phyloP scores from a whole-genome alignment of 495 filamentous ascomycete genomes.

The Penicillium egyptiacum region DNA sequence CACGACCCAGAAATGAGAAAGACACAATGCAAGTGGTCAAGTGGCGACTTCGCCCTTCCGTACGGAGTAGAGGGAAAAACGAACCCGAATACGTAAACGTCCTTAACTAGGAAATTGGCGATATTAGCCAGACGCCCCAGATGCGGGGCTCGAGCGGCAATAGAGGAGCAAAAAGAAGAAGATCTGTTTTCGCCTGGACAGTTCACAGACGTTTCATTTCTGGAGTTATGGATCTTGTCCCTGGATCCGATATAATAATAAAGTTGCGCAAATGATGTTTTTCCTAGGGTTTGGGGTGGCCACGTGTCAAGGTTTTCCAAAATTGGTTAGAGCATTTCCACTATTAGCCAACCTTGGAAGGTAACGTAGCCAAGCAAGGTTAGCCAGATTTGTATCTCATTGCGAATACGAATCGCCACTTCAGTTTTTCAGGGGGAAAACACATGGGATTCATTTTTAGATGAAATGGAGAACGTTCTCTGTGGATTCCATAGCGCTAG shows the following conservation, averaged over 20 bases:
- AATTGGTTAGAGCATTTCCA: slow-evolving; percentile 1
- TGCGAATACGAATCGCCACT: slow-evolving; percentile 11
- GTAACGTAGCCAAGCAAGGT: not conserved
- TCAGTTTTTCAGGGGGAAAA: not conserved
- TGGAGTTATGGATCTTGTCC: not conserved
- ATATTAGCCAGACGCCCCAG: slow-evolving; percentile 3
- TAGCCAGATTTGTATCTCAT: not conserved
- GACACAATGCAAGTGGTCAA: not conserved
- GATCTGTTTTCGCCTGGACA: not conserved
- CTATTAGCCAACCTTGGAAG: not conserved
- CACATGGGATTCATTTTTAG: not conserved
- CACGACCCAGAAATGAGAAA: not conserved
- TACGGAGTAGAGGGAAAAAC: no score
- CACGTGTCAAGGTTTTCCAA: slow-evolving; percentile 8
- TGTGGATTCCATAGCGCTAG: slow-evolving; percentile 4
- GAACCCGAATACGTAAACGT: slow-evolving; percentile 7
- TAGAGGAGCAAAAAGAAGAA: slow-evolving; percentile 4
- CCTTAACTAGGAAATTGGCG: not conserved
- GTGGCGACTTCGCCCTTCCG: slow-evolving; percentile 4
- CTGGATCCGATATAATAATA: slow-evolving; percentile 1
- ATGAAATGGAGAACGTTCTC: not conserved
- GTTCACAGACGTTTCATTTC: slow-evolving; percentile 2
- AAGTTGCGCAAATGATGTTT: not conserved
- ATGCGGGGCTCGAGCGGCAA: slow-evolving; percentile 10
- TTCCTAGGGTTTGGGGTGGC: slow-evolving; percentile 12